A percentile compares a stretch with the other conserved stretches of the same genome.
These are phyloP conservation scores for Trametes sp. DNA, from an alignment of 1,284 basidiomycete species.

Conservation along the genomic window DNA sequence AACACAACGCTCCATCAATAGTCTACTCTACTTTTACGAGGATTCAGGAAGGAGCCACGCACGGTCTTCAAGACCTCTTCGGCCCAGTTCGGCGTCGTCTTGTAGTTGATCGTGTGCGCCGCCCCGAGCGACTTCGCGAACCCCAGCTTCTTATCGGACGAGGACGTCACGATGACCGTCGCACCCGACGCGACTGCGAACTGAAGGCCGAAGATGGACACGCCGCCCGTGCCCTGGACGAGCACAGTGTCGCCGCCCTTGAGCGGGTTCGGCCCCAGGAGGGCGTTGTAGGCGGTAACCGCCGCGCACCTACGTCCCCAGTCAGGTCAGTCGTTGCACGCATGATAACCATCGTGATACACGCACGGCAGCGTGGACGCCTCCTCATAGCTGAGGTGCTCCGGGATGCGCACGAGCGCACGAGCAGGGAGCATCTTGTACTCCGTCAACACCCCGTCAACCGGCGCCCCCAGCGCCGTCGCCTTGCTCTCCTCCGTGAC, in stretches of 20 bases:
- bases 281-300: constrained; percentile 49
- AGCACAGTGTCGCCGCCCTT: constrained; percentile 42
- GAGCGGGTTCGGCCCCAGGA: constrained; percentile 39
- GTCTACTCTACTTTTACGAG: not conserved
- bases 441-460: constrained; percentile 61
- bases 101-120: constrained; percentile 49
- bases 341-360: not conserved
- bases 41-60: not conserved
- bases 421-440: constrained; percentile 45
- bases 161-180: constrained; percentile 52
- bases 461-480: constrained; percentile 52
- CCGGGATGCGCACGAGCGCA: constrained; percentile 41
- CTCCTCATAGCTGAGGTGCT: constrained; percentile 45
- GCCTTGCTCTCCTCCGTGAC: constrained; percentile 29
- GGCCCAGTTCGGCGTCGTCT: constrained; percentile 51
- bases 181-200: constrained; percentile 50
- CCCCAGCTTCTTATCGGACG: constrained; percentile 51
- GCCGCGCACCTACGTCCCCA: constrained; percentile 37
- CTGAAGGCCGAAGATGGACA: constrained; percentile 45
- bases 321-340: too few relatives aligned
- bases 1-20: too few relatives aligned
- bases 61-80: constrained; percentile 42
- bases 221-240: constrained; percentile 51
- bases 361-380: constrained; percentile 31
- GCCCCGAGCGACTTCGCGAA: constrained; percentile 44